Evolutionary conservation across 148 eudicot species (phyloP), one percentile per base, ranked within the genome.

Genomic region (Diospyros lotus): DNA sequence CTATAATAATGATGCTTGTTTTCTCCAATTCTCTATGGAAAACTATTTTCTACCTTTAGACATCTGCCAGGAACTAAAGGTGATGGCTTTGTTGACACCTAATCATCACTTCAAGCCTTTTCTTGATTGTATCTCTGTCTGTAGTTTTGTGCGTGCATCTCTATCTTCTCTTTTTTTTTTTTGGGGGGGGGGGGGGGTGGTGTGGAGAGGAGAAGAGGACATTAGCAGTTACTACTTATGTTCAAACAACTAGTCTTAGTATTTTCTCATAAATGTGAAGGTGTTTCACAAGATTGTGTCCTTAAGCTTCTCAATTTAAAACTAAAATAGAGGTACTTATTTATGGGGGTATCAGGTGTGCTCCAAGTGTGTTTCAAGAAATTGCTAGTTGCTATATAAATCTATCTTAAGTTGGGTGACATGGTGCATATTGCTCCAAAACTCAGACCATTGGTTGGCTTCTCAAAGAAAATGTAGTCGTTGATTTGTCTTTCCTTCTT

Each of bases 41-140:
- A 61, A 46, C 17, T 50, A 45, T 48, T 46, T 14, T n/a, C 41
- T 43, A 62, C 51, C 8, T 44, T 79, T 88, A 82, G 97, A 94
- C 75, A 78, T 86, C 38, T 94, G 93, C 82, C 89, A 90, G 84
- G 97, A 94, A 82, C 67, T 83, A 52, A 90, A 94, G 98, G 98
- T 90, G 28, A 28, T 28, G 28, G 76, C 13, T 40, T 51, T 51
- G n/a, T 28, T 54, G 65, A 2, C 51, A 55, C 56, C 67, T 46
- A 61, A 45, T 61, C 17, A 6, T 61, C 46, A 44, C 38, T 11
- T 46, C 6, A 11, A 13, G 6, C 28, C 28, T 28, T 28, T 28
- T 28, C 28, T 28, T 28, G 28, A 28, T 28, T 28, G 28, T 28
- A 28, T 28, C 28, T 28, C 28, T 28, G 28, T 28, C 28, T 28